Conservation (phyloP, 1,139 yeast genomes). For the Candida labiduridarum region DNA sequence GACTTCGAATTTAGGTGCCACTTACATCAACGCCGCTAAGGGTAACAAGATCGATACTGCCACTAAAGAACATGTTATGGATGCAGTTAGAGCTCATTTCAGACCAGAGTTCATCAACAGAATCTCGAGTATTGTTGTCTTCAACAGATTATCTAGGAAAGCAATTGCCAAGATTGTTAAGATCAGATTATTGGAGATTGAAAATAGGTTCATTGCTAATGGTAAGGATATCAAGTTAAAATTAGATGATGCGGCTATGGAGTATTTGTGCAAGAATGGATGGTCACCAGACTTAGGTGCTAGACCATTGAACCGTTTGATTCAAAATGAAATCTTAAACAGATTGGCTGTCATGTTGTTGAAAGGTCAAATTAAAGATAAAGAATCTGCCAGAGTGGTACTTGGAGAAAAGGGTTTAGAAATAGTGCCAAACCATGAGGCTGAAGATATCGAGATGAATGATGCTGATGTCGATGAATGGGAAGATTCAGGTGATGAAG, state of each 20-base stretch:
- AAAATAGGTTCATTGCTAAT: slow-evolving; percentile 78
- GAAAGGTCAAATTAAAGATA: slow-evolving; percentile 84
- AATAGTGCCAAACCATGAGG: slow-evolving; percentile 85
- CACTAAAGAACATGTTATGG: slow-evolving; percentile 80
- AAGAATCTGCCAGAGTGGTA: slow-evolving; percentile 75
- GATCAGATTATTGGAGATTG: slow-evolving; percentile 81
- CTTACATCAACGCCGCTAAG: slow-evolving; percentile 72
- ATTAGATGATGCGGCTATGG: slow-evolving; percentile 72
- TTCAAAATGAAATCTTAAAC: slow-evolving; percentile 85
- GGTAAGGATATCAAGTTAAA: slow-evolving; percentile 76
- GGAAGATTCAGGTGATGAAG: slow-evolving; percentile 58
- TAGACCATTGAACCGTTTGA: slow-evolving; percentile 92
- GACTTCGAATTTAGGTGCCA: slow-evolving; percentile 98
- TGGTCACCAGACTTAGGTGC: slow-evolving; percentile 96
- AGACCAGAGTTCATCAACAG: slow-evolving; percentile 97
- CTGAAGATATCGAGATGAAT: slow-evolving; percentile 55
- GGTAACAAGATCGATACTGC: slow-evolving; percentile 64
- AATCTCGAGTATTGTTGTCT: slow-evolving; percentile 87
- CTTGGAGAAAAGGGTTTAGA: slow-evolving; percentile 66
- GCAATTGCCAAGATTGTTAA: slow-evolving; percentile 91
- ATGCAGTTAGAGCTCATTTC: slow-evolving; percentile 84
- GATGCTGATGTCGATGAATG: slow-evolving; percentile 59
- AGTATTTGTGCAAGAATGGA: slow-evolving; percentile 80
- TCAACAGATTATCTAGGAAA: slow-evolving; percentile 87
- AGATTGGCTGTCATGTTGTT: slow-evolving; percentile 84